Conservation (phyloP, 78 protist genomes). For the Dictyostelium capitatum region DNA sequence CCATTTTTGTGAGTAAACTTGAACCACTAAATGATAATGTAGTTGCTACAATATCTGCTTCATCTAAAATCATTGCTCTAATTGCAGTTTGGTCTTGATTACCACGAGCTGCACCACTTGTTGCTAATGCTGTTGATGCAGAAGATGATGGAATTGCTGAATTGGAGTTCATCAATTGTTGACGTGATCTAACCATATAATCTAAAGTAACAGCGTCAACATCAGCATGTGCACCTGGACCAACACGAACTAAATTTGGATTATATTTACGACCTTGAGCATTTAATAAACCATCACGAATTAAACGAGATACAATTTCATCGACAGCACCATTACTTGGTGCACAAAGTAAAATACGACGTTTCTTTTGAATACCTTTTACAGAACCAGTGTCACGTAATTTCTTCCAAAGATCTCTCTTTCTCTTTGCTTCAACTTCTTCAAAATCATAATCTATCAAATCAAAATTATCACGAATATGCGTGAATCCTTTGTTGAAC, state of each 20-base stretch:
- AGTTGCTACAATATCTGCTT: slow-evolving; percentile 83
- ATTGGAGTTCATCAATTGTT: slow-evolving; percentile 56
- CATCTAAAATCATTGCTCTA: slow-evolving; percentile 38
- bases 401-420: slow-evolving; percentile 68
- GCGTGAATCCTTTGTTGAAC: not conserved
- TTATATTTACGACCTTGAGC: slow-evolving; percentile 54
- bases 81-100: slow-evolving; percentile 27
- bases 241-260: slow-evolving; percentile 76
- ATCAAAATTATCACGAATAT: slow-evolving; percentile 33
- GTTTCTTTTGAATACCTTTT: not conserved
- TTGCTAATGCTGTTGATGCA: slow-evolving; percentile 64
- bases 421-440: slow-evolving; percentile 57
- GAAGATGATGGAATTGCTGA: slow-evolving; percentile 74
- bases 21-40: slow-evolving; percentile 77
- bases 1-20: slow-evolving; percentile 32
- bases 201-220: slow-evolving; percentile 57
- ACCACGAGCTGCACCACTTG: slow-evolving; percentile 18
- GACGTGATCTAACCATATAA: slow-evolving; percentile 67
- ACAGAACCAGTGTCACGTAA: slow-evolving; percentile 50
- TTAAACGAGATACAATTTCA: slow-evolving; percentile 81
- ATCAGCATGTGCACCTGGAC: slow-evolving; percentile 76
- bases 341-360: slow-evolving; percentile 86
- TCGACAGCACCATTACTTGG: slow-evolving; percentile 94
- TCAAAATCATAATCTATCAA: slow-evolving; percentile 47
- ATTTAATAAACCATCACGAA: slow-evolving; percentile 46